Evolutionary conservation across 2,329 filamentous ascomycete genomes (phyloP), one percentile per base, ranked within the genome.

Genomic region (Aureobasidium sp.): DNA sequence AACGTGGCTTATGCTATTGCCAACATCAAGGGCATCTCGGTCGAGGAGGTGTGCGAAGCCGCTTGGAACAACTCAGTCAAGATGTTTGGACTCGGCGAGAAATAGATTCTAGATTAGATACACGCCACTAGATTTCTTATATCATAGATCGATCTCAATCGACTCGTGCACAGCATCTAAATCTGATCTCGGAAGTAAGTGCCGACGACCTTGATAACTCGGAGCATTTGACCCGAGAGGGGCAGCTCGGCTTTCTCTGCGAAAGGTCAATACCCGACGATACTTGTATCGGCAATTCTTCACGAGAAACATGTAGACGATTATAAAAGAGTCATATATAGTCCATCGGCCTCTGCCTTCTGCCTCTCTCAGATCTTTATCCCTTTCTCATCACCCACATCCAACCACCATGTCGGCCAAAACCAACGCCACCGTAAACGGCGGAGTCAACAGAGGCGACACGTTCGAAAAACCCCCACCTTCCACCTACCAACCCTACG

Each of bases 1-100:
- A 85, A 87, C 57, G 89, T 99, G 15, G 94, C 90, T n/a, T 85
- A 87, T 72, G 89, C 93, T 55, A 86, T 99, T 65, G 93, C 94
- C 1, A 85, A 81, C 43, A 87, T 97, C 64, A 96, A 96, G 74
- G 89, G 83, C 0, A 78, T 96, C 4, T 74, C 80, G 4, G 81
- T 95, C 0, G 85, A 95, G 69, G 87, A 93, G 69, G 87, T 99
- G 21, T 90, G 86, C 69, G 90, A 96, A 75, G 87, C 86, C 27
- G 87, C 89, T 4, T 95, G 90, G 90, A 81, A 75, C 46, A 96
- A 96, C 72, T 94, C 89, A 0, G 80, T 86, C 60, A 79, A 78
- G 63, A 90, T 96, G 70, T 96, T 96, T 76, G 85, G 84, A 0
- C 71, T 95, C 43, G 86, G 83, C 0, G 79, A 81, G 65, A 58